phyloP scores from a whole-genome alignment of 2,329 filamentous ascomycete species.

The Cryphonectria radicalis region DNA sequence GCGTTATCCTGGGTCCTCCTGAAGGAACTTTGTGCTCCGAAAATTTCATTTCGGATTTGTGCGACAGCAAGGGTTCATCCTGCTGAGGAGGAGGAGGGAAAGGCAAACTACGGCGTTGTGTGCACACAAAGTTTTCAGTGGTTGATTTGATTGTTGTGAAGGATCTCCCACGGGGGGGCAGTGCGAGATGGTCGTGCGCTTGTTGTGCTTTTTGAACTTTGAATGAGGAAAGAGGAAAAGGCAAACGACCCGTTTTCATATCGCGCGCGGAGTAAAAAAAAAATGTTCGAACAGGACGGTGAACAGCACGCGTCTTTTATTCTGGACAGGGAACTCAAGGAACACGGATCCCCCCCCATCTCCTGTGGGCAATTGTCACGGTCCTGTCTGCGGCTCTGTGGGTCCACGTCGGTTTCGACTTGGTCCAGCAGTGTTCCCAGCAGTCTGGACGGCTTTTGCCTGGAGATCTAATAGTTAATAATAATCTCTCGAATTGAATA shows the following conservation, averaged over 20 bases:
- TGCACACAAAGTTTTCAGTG: constrained; percentile 16
- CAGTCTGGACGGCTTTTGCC: constrained; percentile 12
- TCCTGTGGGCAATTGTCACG: constrained; percentile 1
- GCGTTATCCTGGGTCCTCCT: constrained; percentile 21
- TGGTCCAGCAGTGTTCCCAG: neutral
- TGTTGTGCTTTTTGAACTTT: constrained; percentile 11
- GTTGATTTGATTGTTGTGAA: constrained; percentile 7
- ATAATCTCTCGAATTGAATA: constrained; percentile 25
- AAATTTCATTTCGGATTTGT: neutral
- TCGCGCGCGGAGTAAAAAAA: constrained; percentile 1
- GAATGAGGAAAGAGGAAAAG: constrained; percentile 25
- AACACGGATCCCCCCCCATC: neutral
- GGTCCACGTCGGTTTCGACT: neutral
- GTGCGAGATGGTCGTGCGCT: constrained; percentile 17
- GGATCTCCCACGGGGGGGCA: constrained; percentile 6
- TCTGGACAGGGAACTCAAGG: constrained; percentile 4
- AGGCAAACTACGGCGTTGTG: constrained; percentile 21
- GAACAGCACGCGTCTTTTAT: constrained; percentile 11
- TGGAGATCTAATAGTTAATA: constrained; percentile 30
- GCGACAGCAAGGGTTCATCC: constrained; percentile 10
- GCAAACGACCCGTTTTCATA: neutral
- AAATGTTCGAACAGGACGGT: constrained; percentile 3
- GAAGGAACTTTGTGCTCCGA: neutral
- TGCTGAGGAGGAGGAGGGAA: neutral
- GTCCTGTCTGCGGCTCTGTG: constrained; percentile 1